Evolutionary conservation across 1,139 yeast species (phyloP), one percentile per base, ranked within the genome.

Genomic region (Yamadazyma dendronema): DNA sequence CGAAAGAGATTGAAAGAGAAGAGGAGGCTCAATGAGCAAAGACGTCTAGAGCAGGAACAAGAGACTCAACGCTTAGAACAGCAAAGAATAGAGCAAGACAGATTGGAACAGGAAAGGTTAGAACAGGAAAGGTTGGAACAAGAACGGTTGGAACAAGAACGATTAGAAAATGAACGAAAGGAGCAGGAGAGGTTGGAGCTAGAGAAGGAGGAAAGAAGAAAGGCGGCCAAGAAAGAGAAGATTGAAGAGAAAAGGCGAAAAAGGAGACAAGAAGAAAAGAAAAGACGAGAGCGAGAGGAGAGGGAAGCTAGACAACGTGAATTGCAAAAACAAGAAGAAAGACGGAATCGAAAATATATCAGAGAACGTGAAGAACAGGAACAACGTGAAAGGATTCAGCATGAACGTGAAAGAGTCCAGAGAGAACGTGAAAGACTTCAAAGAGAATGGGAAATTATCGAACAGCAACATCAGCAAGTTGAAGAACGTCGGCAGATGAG

Each of bases 61-160:
- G n/a, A n/a, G n/a, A n/a, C n/a, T n/a, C n/a, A 14, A 27, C 9
- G 30, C 7, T 7, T 12, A 17, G 28, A 15, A 33, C 36, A 30
- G 14, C 26, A 34, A 19, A 25, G 41, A 30, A 17, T n/a, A 12
- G 31, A 39, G 16, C 21, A 26, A 28, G 34, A 39, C 32, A 33
- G 30, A 32, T 27, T 7, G 15, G 26, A 33, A 23, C 15, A 30
- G 24, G 33, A 33, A 28, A 39, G 25, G 14, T 17, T 17, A 40
- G 42, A 31, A 24, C 16, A 32, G 33, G 28, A 31, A 30, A 34
- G 30, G 21, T 23, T 33, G 28, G 28, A 33, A 28, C 30, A 29
- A 19, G 30, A 15, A 27, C 28, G 31, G 26, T 15, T 26, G 14
- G 30, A 22, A 22, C 26, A 14, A 29, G 30, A 29, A 27, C 26